Base-by-base conservation (phyloP, 108 stramenopile species). In the Asterionellopsis glacialis region DNA sequence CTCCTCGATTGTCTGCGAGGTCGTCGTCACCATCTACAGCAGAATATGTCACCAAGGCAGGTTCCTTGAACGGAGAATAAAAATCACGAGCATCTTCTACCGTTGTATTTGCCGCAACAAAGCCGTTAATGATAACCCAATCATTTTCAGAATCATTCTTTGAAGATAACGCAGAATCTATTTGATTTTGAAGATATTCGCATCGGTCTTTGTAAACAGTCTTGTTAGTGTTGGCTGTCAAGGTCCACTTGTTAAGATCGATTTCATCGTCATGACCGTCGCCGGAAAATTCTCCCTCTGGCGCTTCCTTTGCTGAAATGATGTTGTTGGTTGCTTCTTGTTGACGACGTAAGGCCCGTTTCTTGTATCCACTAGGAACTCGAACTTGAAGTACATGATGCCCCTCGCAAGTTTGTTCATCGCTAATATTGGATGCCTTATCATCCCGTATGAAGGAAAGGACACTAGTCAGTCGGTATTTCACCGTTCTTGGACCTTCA, bases 121-220 rank as follows among this genome's bases (percentile, higher is more conserved):
- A 91, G 18, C 91, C 87, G 70, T 95, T 95, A 61, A 82, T 70
- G 9, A 89, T 73, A 52, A 92, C 25, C 94, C 94, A 95, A 15
- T 74, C 68, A 44, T 5, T 16, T 57, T 16, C 39, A 16, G 56
- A 27, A 33, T 28, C 49, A 28, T 51, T 52, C 1, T 41, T n/a
- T 16, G 41, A 5, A 1, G 22, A 41, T 39, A 16, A 9, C 33
- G 33, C 2, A 16, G 9, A 48, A 48, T 16, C 47, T 2, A 57
- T 1, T 57, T 57, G 38, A n/a, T 51, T n/a, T 52, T 51, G 9
- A 12, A 63, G 22, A 18, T 33, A 15, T 23, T 63, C 50, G 16
- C 28, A 38, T 51, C 61, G 21, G 2, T 51, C 51, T 12, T 11
- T 4, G 9, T 51, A 39, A 24, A 49, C 50, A 3, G 25, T 9